Percentiles rank a stretch among this genome's conserved stretches.
These are phyloP conservation scores for Chenopodium quinoa DNA, from an alignment of 148 eudicot genomes.

Conservation along the genomic window DNA sequence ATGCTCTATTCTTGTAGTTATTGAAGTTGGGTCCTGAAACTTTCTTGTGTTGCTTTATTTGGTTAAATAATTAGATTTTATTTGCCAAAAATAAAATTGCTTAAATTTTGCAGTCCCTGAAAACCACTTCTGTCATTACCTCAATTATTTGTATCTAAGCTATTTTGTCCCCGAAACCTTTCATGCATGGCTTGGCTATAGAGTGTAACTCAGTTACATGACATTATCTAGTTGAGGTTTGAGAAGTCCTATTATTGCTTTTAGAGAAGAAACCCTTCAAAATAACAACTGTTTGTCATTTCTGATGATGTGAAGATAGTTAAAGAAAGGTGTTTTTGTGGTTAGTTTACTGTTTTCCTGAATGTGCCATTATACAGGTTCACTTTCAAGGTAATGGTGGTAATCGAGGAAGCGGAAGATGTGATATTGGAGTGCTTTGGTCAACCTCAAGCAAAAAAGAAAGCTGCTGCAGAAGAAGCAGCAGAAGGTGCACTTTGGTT, in stretches of 20 bases:
- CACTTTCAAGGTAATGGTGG: constrained; percentile 54
- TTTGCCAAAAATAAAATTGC: background rate
- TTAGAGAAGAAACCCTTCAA: background rate
- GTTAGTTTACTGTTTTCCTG: background rate
- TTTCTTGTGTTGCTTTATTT: background rate
- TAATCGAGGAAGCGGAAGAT: constrained; percentile 42
- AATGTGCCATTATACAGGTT: constrained; percentile 47
- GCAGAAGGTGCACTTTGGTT: constrained; percentile 83
- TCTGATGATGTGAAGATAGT: background rate
- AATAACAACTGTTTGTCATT: background rate
- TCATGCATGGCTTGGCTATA: background rate
- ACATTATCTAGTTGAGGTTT: no score
- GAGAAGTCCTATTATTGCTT: no score
- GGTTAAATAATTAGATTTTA: background rate
- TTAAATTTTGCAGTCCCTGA: background rate
- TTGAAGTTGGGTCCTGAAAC: background rate
- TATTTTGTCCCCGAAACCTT: background rate
- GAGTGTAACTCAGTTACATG: no score
- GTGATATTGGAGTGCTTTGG: constrained; percentile 54
- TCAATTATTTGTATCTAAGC: background rate
- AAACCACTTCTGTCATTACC: background rate
- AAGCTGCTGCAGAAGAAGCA: constrained; percentile 76
- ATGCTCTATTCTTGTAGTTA: background rate
- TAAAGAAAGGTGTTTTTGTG: background rate
- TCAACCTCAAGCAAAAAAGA: constrained; percentile 53